phyloP scores from a whole-genome alignment of 192 early-diverging fungal genomes.

The Dissophora ornata region DNA sequence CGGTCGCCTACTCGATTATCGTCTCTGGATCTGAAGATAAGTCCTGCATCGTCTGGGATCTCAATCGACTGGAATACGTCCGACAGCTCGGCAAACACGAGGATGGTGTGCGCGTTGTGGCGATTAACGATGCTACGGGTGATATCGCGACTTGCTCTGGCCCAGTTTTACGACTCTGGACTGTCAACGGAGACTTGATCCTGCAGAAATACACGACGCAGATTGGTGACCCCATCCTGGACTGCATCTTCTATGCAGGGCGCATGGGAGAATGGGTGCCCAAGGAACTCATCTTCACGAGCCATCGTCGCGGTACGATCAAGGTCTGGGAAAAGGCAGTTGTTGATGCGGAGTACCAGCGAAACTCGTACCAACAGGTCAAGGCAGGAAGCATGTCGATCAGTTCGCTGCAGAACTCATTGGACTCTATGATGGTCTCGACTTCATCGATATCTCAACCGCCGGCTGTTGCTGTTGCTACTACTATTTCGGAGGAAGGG shows the following conservation, averaged over 20 bases:
- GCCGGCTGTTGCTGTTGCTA: background rate
- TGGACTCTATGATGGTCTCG: conserved; percentile 10
- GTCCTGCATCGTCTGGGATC: conserved; percentile 72
- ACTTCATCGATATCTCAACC: conserved; percentile 2
- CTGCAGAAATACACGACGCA: conserved; percentile 61
- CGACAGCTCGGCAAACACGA: conserved; percentile 66
- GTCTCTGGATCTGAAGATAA: conserved; percentile 72
- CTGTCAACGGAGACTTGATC: conserved; percentile 73
- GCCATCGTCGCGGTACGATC: conserved; percentile 65
- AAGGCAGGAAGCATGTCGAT: conserved; percentile 7
- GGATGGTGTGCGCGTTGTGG: conserved; percentile 59
- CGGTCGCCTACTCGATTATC: conserved; percentile 69
- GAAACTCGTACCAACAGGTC: conserved; percentile 4
- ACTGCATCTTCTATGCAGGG: conserved; percentile 65
- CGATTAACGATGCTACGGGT: conserved; percentile 71
- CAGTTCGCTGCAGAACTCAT: conserved; percentile 22
- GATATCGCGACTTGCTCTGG: conserved; percentile 74
- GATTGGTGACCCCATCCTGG: conserved; percentile 62
- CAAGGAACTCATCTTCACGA: conserved; percentile 65
- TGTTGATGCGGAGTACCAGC: conserved; percentile 18
- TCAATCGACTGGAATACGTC: conserved; percentile 73
- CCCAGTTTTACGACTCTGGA: conserved; percentile 67
- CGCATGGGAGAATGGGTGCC: conserved; percentile 60
- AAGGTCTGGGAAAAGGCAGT: conserved; percentile 57
- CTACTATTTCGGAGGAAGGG: background rate